phyloP scores from a whole-genome alignment of 345 rosid species.

The Pugionium cornutum region DNA sequence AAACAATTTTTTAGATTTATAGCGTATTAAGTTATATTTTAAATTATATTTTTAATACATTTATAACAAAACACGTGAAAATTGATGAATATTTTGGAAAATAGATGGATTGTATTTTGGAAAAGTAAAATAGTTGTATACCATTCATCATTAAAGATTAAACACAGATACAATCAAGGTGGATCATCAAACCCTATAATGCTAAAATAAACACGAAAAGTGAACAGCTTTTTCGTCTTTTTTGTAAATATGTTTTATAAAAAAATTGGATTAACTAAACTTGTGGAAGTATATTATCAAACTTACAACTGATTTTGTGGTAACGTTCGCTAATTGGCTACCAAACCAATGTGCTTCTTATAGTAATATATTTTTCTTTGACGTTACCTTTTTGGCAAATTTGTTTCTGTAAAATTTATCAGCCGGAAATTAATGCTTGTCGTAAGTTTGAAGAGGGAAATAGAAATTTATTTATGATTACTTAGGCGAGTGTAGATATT shows the following conservation, averaged over 20 bases:
- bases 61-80: no score
- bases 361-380: background rate
- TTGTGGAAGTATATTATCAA: background rate
- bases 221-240: background rate
- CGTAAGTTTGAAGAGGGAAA: background rate
- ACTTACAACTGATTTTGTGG: background rate
- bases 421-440: background rate
- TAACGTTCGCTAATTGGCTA: slow-evolving; percentile 8
- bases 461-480: no score
- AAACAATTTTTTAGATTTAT: no score
- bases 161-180: background rate
- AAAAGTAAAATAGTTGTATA: no score
- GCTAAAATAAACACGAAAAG: background rate
- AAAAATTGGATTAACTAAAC: background rate
- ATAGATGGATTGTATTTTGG: no score
- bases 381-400: background rate
- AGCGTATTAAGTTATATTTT: no score
- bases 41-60: no score
- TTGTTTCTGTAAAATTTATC: background rate
- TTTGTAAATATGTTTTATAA: background rate
- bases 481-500: no score
- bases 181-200: background rate
- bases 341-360: background rate
- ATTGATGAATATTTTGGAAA: no score
- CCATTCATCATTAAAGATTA: background rate